A percentile compares a stretch with the other conserved stretches of the same genome.
phyloP scores from a whole-genome alignment of 2,329 filamentous ascomycete species.

The Colletotrichum noveboracense region DNA sequence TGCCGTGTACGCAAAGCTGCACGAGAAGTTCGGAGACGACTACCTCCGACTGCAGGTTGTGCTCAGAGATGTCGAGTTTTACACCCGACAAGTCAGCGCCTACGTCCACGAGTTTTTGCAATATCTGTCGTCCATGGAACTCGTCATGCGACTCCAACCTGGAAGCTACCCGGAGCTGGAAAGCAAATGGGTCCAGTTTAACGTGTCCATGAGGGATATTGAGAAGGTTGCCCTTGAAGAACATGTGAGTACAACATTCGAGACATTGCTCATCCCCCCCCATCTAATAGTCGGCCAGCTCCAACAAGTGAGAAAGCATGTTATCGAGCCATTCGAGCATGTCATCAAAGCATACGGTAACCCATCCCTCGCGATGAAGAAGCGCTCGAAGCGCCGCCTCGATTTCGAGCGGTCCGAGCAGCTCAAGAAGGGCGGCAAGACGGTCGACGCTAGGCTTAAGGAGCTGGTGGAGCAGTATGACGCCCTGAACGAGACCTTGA shows the following conservation, averaged over 20 bases:
- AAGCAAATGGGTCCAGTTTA: conserved; percentile 93
- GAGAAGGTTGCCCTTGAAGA: conserved; percentile 83
- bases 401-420: conserved; percentile 86
- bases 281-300: conserved; percentile 41
- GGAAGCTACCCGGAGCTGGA: conserved; percentile 84
- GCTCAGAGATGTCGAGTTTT: conserved; percentile 91
- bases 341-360: conserved; percentile 82
- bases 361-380: conserved; percentile 89
- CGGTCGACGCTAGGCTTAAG: conserved; percentile 82
- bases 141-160: conserved; percentile 75
- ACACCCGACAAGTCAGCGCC: conserved; percentile 80
- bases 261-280: background rate
- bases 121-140: conserved; percentile 81
- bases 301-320: conserved; percentile 75
- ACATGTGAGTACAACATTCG: conserved; percentile 65
- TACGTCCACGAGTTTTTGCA: conserved; percentile 83
- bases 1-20: conserved; percentile 77
- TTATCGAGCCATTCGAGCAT: conserved; percentile 83
- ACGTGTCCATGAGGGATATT: conserved; percentile 84
- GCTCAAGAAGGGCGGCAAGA: conserved; percentile 81
- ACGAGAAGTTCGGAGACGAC: conserved; percentile 89
- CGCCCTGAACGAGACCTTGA: conserved; percentile 89
- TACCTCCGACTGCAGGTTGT: conserved; percentile 93
- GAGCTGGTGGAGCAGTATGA: conserved; percentile 90
- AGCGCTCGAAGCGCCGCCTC: conserved; percentile 88